These are phyloP conservation scores for Hypsizygus marmoreus DNA, from an alignment of 768 basidiomycete genomes.

Conservation along the genomic window DNA sequence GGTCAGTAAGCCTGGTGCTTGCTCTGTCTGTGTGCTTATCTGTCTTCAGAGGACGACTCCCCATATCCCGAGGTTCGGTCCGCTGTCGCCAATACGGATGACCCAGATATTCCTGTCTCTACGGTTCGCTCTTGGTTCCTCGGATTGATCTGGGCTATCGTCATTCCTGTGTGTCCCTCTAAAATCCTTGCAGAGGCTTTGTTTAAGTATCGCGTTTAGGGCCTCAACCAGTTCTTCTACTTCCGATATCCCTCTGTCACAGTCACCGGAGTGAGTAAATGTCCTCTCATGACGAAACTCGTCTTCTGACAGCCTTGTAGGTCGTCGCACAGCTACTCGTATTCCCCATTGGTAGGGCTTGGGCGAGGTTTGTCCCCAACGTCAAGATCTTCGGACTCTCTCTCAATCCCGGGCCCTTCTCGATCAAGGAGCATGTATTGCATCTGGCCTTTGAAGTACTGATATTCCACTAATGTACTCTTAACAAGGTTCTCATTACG, in stretches of 20 bases:
- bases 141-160: constrained; percentile 68
- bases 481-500: constrained; percentile 51
- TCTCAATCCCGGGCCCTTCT: constrained; percentile 71
- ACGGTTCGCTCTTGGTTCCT: constrained; percentile 74
- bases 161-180: constrained; percentile 47
- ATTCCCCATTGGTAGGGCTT: constrained; percentile 64
- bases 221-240: constrained; percentile 76
- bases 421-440: constrained; percentile 72
- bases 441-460: constrained; percentile 25
- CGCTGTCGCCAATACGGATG: constrained; percentile 72
- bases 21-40: constrained; percentile 1
- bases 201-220: constrained; percentile 26
- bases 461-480: constrained; percentile 21
- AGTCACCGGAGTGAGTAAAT: constrained; percentile 45
- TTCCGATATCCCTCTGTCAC: constrained; percentile 73
- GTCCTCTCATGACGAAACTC: constrained; percentile 22
- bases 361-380: constrained; percentile 57
- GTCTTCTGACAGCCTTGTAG: constrained; percentile 21
- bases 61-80: constrained; percentile 76
- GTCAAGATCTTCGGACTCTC: constrained; percentile 51
- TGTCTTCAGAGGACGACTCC: constrained; percentile 56
- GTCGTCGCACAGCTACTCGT: constrained; percentile 71
- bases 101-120: constrained; percentile 58
- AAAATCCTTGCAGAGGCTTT: background rate
- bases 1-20: constrained; percentile 27